These are phyloP conservation scores for Xylaria curta DNA, from an alignment of 495 filamentous ascomycete species.

Conservation along the genomic window DNA sequence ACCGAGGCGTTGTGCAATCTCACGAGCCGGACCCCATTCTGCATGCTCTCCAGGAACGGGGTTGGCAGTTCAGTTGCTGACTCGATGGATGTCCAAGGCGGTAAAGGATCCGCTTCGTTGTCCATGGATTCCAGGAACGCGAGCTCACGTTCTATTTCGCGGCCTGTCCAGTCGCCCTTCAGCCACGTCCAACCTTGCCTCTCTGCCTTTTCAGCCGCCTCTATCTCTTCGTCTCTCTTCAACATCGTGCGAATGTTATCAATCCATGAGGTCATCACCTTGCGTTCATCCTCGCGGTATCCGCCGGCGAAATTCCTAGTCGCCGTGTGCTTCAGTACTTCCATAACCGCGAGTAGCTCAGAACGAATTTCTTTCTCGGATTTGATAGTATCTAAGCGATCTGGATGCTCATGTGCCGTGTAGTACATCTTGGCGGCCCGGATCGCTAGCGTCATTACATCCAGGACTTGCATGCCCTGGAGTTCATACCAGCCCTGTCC, in stretches of 20 bases:
- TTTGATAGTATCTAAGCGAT: constrained; percentile 82
- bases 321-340: constrained; percentile 89
- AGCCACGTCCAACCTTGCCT: constrained; percentile 81
- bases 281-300: constrained; percentile 74
- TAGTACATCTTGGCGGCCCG: constrained; percentile 95
- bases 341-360: constrained; percentile 84
- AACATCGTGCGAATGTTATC: constrained; percentile 75
- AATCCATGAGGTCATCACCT: constrained; percentile 78
- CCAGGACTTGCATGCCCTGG: constrained; percentile 88
- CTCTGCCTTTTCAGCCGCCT: constrained; percentile 73
- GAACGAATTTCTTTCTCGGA: constrained; percentile 78
- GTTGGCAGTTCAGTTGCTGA: constrained; percentile 66
- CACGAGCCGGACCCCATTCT: constrained; percentile 80
- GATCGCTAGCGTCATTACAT: constrained; percentile 91
- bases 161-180: constrained; percentile 77
- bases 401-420: constrained; percentile 80
- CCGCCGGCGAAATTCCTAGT: constrained; percentile 86
- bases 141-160: constrained; percentile 77
- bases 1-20: constrained; percentile 89
- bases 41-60: constrained; percentile 73
- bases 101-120: constrained; percentile 61
- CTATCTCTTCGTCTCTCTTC: constrained; percentile 72
- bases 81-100: constrained; percentile 71
- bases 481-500: constrained; percentile 77
- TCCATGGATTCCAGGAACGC: constrained; percentile 75